Conservation (phyloP, 1,284 basidiomycete species). For the Inonotus obliquus region DNA sequence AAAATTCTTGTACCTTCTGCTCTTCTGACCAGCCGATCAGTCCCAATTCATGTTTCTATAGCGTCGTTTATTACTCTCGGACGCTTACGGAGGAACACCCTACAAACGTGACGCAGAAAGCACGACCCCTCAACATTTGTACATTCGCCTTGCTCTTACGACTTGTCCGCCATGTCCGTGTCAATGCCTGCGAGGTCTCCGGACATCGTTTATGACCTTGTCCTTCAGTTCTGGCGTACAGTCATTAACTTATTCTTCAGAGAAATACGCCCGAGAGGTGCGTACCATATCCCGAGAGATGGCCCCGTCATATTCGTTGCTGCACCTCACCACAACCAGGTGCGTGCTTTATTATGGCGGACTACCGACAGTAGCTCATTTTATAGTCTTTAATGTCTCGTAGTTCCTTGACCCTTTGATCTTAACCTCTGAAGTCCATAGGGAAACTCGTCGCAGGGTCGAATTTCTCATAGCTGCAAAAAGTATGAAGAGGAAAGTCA, state of each 20-base stretch:
- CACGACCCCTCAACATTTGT: background rate
- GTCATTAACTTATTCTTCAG: conserved; percentile 97
- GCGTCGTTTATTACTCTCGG: background rate
- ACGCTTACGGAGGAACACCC: background rate
- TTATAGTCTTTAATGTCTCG: background rate
- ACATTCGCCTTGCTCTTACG: background rate
- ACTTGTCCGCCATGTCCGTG: conserved; percentile 9
- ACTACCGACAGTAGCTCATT: conserved; percentile 3
- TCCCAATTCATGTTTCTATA: background rate
- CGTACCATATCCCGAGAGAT: conserved; percentile 89
- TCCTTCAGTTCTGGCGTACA: conserved; percentile 74
- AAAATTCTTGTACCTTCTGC: background rate
- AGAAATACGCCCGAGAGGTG: conserved; percentile 91
- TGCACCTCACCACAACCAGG: conserved; percentile 96
- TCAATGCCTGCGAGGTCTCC: conserved; percentile 18
- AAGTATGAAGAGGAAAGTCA: conserved; percentile 75
- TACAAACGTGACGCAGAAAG: too few relatives aligned
- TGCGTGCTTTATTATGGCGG: conserved; percentile 30
- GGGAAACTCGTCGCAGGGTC: conserved; percentile 81
- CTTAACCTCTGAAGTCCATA: conserved; percentile 82
- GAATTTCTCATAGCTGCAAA: conserved; percentile 93
- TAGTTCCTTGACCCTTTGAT: conserved; percentile 96
- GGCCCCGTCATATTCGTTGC: conserved; percentile 96
- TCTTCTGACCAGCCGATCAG: background rate
- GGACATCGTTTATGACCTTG: conserved; percentile 52